Evolutionary conservation across 2,329 filamentous ascomycete genomes (phyloP).

Genomic region (Didymosphaeria variabile): DNA sequence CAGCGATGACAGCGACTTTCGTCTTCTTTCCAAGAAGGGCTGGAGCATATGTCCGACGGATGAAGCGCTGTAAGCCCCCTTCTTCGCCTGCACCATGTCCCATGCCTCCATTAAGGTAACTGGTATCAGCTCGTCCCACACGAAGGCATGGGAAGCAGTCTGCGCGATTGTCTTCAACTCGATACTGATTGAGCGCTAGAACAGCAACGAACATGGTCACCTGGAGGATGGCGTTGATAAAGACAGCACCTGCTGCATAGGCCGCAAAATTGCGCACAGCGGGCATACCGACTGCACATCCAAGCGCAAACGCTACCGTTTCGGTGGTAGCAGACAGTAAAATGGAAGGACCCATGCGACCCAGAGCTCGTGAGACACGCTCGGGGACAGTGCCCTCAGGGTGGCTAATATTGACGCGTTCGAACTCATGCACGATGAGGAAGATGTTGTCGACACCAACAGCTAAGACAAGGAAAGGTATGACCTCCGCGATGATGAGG

Average conservation of each 20-base stretch:
- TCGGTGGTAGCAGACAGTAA: conserved; percentile 94
- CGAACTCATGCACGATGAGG: conserved; percentile 97
- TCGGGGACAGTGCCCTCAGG: conserved; percentile 88
- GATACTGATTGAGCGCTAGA: conserved; percentile 86
- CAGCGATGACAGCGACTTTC: conserved; percentile 77
- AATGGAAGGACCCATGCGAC: conserved; percentile 96
- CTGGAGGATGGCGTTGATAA: conserved; percentile 96
- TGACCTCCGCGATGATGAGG: conserved; percentile 97
- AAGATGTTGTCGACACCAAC: conserved; percentile 99
- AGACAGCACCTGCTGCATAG: conserved; percentile 93
- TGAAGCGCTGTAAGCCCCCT: conserved; percentile 83
- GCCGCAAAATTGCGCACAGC: conserved; percentile 97
- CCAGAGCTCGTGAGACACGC: conserved; percentile 85
- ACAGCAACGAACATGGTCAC: conserved; percentile 97
- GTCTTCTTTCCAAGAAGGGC: conserved; percentile 79
- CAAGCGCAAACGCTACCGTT: conserved; percentile 90
- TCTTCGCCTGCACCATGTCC: conserved; percentile 83
- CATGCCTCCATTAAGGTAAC: conserved; percentile 69
- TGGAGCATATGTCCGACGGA: conserved; percentile 89
- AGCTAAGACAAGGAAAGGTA: conserved; percentile 94
- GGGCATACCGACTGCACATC: conserved; percentile 95
- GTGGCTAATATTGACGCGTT: conserved; percentile 90
- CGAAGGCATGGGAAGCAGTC: conserved; percentile 93
- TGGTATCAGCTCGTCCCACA: conserved; percentile 76
- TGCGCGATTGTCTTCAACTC: conserved; percentile 86